These are phyloP conservation scores for Colletotrichum karsti DNA, from an alignment of 2,329 filamentous ascomycete genomes.

Conservation along the genomic window DNA sequence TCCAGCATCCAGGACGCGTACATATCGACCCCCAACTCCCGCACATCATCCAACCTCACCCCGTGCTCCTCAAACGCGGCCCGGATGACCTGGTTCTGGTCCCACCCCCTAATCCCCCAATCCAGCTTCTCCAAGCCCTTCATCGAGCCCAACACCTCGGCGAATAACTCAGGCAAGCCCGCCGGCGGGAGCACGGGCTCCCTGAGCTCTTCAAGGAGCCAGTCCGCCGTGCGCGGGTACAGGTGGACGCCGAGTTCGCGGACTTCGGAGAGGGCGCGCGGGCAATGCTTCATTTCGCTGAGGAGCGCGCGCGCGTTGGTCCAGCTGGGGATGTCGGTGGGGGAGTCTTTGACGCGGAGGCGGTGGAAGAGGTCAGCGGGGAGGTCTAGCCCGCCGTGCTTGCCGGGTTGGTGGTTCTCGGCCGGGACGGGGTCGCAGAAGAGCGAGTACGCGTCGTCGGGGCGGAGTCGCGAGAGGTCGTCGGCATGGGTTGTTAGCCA, in stretches of 20 bases:
- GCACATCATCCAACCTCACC: not conserved
- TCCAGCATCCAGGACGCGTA: not conserved
- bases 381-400: rapidly evolving
- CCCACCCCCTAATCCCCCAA: not conserved
- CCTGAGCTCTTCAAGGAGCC: no score
- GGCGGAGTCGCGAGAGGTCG: not conserved
- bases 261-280: not conserved
- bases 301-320: not conserved
- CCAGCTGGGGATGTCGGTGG: not conserved
- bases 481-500: not conserved
- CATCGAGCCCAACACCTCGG: not conserved
- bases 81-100: not conserved
- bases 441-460: not conserved
- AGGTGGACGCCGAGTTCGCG: not conserved
- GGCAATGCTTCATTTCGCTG: not conserved
- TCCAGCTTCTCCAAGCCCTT: not conserved
- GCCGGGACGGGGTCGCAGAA: not conserved
- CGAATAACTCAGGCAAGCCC: not conserved
- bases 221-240: not conserved
- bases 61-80: not conserved
- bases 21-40: not conserved
- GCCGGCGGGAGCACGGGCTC: not conserved
- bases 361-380: not conserved
- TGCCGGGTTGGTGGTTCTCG: not conserved
- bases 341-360: not conserved